Conservation (phyloP, 805 yeast species). For the Lachancea waltii region DNA sequence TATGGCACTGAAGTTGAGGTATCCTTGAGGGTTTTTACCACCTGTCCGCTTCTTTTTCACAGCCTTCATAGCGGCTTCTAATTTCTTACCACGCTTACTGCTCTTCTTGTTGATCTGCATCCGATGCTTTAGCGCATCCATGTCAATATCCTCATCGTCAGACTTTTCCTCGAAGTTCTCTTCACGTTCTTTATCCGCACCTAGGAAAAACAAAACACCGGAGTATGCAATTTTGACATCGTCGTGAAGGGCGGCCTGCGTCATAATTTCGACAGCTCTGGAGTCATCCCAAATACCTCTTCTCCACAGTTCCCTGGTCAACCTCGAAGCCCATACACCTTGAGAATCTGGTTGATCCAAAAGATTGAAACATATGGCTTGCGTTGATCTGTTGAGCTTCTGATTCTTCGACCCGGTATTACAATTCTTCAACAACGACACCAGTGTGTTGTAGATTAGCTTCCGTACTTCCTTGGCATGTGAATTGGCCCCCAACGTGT, state of each 20-base stretch:
- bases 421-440: constrained; percentile 70
- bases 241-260: constrained; percentile 85
- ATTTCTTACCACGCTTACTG: constrained; percentile 70
- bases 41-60: constrained; percentile 58
- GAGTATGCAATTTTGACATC: constrained; percentile 82
- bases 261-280: constrained; percentile 95
- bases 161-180: constrained; percentile 69
- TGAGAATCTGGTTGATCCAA: constrained; percentile 73
- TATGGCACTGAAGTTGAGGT: constrained; percentile 87
- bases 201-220: constrained; percentile 85
- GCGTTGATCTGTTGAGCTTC: constrained; percentile 82
- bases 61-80: constrained; percentile 65
- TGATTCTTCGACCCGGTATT: constrained; percentile 88
- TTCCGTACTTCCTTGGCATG: constrained; percentile 79
- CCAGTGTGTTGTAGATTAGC: constrained; percentile 73
- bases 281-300: constrained; percentile 98
- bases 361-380: constrained; percentile 82
- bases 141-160: constrained; percentile 61
- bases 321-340: constrained; percentile 93
- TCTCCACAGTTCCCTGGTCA: constrained; percentile 95
- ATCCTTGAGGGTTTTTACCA: constrained; percentile 37
- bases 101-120: constrained; percentile 78
- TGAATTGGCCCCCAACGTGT: constrained; percentile 40
- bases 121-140: constrained; percentile 69
- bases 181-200: constrained; percentile 79